Conservation (phyloP, 1,284 basidiomycete genomes). For the Porogramme epimiltina region DNA sequence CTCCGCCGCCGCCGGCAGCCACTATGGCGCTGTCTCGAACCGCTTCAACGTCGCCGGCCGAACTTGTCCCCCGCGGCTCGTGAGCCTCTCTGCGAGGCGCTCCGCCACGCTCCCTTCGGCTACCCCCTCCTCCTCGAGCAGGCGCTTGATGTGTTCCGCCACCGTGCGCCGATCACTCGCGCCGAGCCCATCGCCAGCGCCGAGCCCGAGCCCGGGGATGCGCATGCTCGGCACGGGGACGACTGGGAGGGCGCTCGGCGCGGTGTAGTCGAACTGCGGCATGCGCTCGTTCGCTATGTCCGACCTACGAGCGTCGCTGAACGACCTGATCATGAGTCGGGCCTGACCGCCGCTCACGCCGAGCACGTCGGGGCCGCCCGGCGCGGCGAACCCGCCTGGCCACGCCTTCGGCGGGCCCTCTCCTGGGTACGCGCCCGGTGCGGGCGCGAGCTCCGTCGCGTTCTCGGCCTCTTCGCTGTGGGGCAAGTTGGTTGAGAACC, state of each 20-base stretch:
- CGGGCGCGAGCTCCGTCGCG: conserved; percentile 75
- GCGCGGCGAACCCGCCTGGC: conserved; percentile 37
- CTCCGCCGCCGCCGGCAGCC: not conserved
- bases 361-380: conserved; percentile 51
- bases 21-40: conserved; percentile 51
- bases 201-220: conserved; percentile 36
- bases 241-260: conserved; percentile 40
- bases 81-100: conserved; percentile 61
- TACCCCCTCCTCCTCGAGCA: conserved; percentile 63
- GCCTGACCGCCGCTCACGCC: conserved; percentile 63
- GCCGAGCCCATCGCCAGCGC: conserved; percentile 2
- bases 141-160: conserved; percentile 83
- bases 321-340: conserved; percentile 83
- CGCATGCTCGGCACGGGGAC: conserved; percentile 70
- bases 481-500: not conserved
- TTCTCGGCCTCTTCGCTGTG: conserved; percentile 91
- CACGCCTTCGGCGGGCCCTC: conserved; percentile 48
- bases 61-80: conserved; percentile 49
- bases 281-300: conserved; percentile 94
- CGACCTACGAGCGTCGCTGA: conserved; percentile 93
- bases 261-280: conserved; percentile 55
- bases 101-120: conserved; percentile 54
- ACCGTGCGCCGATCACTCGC: conserved; percentile 39
- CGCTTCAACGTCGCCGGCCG: conserved; percentile 60
- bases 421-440: conserved; percentile 36